phyloP scores from a whole-genome alignment of 2,329 filamentous ascomycete genomes.

The Alternaria ventricosa region DNA sequence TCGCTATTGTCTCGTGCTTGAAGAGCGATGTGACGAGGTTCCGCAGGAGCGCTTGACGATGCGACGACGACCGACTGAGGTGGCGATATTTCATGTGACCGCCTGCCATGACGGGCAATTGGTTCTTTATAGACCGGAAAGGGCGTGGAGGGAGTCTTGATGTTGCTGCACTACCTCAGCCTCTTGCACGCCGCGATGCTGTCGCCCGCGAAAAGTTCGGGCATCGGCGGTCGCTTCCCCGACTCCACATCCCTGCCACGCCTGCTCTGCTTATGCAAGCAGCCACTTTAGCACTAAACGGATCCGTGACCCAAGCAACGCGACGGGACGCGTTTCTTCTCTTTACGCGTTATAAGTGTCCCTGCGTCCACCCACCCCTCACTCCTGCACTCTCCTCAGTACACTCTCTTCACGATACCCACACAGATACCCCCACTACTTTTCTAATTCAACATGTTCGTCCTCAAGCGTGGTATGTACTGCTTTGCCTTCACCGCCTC shows the following conservation, averaged over 20 bases:
- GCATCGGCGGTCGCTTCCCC: conserved; percentile 25
- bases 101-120: conserved; percentile 72
- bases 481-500: conserved; percentile 21
- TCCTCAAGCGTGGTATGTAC: conserved; percentile 52
- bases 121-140: conserved; percentile 2
- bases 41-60: conserved; percentile 89
- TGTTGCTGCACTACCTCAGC: conserved; percentile 7
- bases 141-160: conserved; percentile 10
- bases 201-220: conserved; percentile 33
- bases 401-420: conserved; percentile 34
- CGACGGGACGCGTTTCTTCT: conserved; percentile 27
- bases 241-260: conserved; percentile 15
- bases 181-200: neutral
- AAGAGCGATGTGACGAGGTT: conserved; percentile 96
- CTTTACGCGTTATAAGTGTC: conserved; percentile 42
- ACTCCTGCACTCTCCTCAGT: conserved; percentile 30
- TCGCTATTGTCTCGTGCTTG: conserved; percentile 89
- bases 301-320: conserved; percentile 27
- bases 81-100: conserved; percentile 87
- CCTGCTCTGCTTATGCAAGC: conserved; percentile 7
- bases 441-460: conserved; percentile 47
- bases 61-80: conserved; percentile 82
- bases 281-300: conserved; percentile 29
- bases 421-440: conserved; percentile 31
- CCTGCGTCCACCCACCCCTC: conserved; percentile 20